Percentiles rank a stretch among this genome's conserved stretches.
phyloP scores from a whole-genome alignment of 2,329 filamentous ascomycete species.

The Ophiosphaerella narmari region DNA sequence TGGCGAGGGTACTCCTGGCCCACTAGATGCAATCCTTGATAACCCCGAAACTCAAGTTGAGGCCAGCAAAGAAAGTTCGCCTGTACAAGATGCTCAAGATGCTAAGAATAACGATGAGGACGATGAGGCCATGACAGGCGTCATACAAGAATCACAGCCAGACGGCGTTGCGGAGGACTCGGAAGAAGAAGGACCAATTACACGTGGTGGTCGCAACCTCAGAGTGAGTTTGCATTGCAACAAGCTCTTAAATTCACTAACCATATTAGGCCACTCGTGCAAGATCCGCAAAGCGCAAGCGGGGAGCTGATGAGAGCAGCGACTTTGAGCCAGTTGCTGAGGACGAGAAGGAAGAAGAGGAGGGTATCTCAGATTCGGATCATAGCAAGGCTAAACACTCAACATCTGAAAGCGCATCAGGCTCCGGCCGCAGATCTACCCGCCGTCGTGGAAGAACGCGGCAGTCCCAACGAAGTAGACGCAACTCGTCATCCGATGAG shows the following conservation, averaged over 20 bases:
- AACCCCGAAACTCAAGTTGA: constrained; percentile 44
- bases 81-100: constrained; percentile 38
- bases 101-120: constrained; percentile 36
- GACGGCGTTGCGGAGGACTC: constrained; percentile 47
- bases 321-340: constrained; percentile 67
- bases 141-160: constrained; percentile 51
- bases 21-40: constrained; percentile 39
- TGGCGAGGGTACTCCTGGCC: constrained; percentile 32
- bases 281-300: constrained; percentile 40
- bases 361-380: constrained; percentile 60
- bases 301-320: constrained; percentile 61
- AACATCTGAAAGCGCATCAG: constrained; percentile 46
- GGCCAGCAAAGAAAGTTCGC: constrained; percentile 38
- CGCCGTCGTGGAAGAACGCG: constrained; percentile 55
- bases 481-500: constrained; percentile 53
- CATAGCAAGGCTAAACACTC: constrained; percentile 48
- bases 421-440: constrained; percentile 55
- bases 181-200: constrained; percentile 61
- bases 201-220: constrained; percentile 50
- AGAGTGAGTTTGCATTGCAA: constrained; percentile 16
- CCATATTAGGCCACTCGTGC: constrained; percentile 29
- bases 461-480: constrained; percentile 52
- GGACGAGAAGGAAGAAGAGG: constrained; percentile 58
- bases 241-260: constrained; percentile 19
- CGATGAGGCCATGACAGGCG: constrained; percentile 39